phyloP scores from a whole-genome alignment of 331 rosid species.

The Quercus phellos region DNA sequence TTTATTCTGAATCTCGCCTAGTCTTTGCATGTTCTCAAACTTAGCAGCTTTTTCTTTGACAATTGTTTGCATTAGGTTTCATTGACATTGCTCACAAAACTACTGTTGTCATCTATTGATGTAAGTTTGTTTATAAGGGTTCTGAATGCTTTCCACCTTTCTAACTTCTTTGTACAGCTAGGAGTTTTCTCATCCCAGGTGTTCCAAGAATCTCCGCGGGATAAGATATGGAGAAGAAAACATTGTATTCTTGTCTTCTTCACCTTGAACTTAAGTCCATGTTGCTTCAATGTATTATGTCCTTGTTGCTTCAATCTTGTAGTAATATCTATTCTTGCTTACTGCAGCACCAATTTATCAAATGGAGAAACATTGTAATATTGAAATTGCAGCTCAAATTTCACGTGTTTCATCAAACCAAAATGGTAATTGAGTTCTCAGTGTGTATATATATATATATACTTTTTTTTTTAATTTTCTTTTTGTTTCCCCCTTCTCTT shows the following conservation, averaged over 20 bases:
- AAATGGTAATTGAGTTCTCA: constrained; percentile 61
- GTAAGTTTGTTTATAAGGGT: constrained; percentile 2
- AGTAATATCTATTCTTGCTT: constrained; percentile 20
- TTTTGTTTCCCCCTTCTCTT: constrained; percentile 16
- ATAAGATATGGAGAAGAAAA: constrained; percentile 65
- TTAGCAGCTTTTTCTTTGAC: background rate
- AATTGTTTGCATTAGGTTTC: background rate
- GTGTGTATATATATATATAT: background rate
- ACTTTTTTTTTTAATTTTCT: constrained; percentile 12
- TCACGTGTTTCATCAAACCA: constrained; percentile 61
- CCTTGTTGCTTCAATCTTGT: background rate
- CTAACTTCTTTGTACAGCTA: constrained; percentile 62
- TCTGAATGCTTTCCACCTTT: constrained; percentile 30
- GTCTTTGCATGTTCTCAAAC: background rate
- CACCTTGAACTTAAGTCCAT: constrained; percentile 12
- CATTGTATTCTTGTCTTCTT: constrained; percentile 55
- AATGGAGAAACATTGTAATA: constrained; percentile 90
- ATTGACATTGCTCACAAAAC: background rate
- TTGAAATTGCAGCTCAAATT: constrained; percentile 76
- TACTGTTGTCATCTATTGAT: constrained; percentile 1
- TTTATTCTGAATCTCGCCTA: background rate
- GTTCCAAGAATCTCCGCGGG: constrained; percentile 82
- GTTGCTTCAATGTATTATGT: background rate
- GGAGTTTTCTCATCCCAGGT: constrained; percentile 96
- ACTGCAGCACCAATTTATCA: constrained; percentile 66